Percentiles rank a stretch among this genome's conserved stretches.
Conservation (phyloP, 257 asterid genomes). For the Solanum peruvianum region DNA sequence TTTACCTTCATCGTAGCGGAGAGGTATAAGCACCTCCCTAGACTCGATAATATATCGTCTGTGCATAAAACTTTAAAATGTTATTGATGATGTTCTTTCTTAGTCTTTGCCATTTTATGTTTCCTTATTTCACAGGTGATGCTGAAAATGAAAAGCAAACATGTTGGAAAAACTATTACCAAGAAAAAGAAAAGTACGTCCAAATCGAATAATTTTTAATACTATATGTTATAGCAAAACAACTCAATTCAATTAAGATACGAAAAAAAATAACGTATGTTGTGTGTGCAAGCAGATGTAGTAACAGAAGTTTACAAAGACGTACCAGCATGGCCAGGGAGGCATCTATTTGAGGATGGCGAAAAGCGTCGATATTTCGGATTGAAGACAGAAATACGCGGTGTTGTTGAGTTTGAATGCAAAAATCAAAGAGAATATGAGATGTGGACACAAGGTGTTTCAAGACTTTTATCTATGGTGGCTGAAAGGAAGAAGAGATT, state of each 20-base stretch:
- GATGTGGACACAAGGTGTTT: slow-evolving; percentile 43
- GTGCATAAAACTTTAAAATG: not conserved
- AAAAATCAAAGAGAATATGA: slow-evolving; percentile 35
- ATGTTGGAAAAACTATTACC: slow-evolving; percentile 75
- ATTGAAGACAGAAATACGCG: slow-evolving; percentile 69
- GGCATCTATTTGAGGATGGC: slow-evolving; percentile 88
- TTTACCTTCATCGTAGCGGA: slow-evolving; percentile 74
- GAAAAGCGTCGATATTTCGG: slow-evolving; percentile 87
- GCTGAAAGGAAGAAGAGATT: slow-evolving; percentile 14
- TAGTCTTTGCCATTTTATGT: not conserved
- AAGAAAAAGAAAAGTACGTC: slow-evolving; percentile 81
- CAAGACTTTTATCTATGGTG: slow-evolving; percentile 33
- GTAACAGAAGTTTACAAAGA: slow-evolving; percentile 70
- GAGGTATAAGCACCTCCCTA: slow-evolving; percentile 27
- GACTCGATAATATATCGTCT: not conserved
- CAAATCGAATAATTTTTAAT: not conserved
- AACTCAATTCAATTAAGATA: not conserved
- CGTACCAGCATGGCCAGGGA: slow-evolving; percentile 95
- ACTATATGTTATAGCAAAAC: not conserved
- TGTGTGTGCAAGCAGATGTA: slow-evolving; percentile 38
- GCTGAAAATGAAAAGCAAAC: slow-evolving; percentile 98
- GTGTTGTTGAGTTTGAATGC: slow-evolving; percentile 46
- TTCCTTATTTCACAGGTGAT: slow-evolving; percentile 45
- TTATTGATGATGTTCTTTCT: not conserved
- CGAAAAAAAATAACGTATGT: not conserved